These are phyloP conservation scores for Tetrapyrgos nigripes DNA, from an alignment of 1,284 basidiomycete species.

Conservation along the genomic window DNA sequence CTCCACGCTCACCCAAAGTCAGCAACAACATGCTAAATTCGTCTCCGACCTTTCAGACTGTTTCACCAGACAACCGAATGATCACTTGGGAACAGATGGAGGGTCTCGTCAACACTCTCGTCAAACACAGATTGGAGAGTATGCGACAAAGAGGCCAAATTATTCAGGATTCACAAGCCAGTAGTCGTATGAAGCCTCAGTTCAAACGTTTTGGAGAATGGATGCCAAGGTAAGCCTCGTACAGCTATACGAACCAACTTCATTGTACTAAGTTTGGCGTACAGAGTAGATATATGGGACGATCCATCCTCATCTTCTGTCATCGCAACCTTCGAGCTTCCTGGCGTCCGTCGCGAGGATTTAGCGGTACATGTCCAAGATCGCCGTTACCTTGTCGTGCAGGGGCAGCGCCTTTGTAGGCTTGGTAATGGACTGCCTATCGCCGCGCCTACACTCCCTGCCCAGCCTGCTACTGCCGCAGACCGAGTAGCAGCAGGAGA, in stretches of 20 bases:
- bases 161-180: background rate
- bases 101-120: background rate
- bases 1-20: background rate
- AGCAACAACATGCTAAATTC: background rate
- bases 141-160: background rate
- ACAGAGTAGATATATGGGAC: slow-evolving; percentile 61
- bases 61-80: background rate
- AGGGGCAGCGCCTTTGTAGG: slow-evolving; percentile 45
- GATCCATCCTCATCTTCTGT: slow-evolving; percentile 47
- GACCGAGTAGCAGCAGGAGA: slow-evolving; percentile 21
- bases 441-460: slow-evolving; percentile 5
- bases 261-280: background rate
- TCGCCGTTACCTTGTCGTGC: slow-evolving; percentile 45
- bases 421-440: slow-evolving; percentile 23
- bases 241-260: background rate
- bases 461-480: slow-evolving; percentile 10
- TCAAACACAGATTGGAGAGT: background rate
- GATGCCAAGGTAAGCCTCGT: background rate
- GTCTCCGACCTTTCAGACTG: background rate
- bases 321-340: slow-evolving; percentile 59
- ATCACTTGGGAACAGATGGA: background rate
- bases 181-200: background rate
- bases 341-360: slow-evolving; percentile 58
- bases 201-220: background rate
- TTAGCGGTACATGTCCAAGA: slow-evolving; percentile 51